Evolutionary conservation across 164 flowering plant species (phyloP).

Genomic region (Platanus orientalis): DNA sequence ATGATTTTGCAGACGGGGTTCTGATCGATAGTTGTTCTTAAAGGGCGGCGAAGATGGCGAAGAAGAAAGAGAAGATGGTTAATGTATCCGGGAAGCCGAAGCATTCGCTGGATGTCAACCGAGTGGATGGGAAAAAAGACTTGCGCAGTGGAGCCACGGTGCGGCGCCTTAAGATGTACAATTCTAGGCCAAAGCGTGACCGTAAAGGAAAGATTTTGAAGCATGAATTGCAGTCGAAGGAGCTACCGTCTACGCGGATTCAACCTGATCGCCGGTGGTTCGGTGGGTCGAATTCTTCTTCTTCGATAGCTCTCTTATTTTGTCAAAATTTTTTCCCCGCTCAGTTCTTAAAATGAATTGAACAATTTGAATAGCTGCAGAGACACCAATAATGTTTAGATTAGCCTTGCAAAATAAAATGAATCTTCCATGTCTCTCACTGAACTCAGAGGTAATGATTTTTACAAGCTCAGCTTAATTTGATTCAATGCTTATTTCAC

Average conservation of each 20-base stretch:
- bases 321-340: too few species aligned
- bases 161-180: conserved; percentile 93
- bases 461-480: too few species aligned
- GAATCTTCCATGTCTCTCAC: too few species aligned
- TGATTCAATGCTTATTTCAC: too few species aligned
- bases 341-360: too few species aligned
- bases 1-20: neutral
- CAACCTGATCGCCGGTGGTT: conserved; percentile 96
- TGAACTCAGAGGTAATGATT: too few species aligned
- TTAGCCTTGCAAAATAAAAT: too few species aligned
- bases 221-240: conserved; percentile 73
- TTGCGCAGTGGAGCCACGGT: conserved; percentile 80
- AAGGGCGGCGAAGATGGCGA: conserved; percentile 40
- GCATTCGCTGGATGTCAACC: conserved; percentile 84
- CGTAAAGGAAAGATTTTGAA: conserved; percentile 54
- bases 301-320: too few species aligned
- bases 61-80: conserved; percentile 61
- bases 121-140: conserved; percentile 27
- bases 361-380: too few species aligned
- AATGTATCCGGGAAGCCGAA: conserved; percentile 84
- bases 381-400: too few species aligned
- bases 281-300: conserved; percentile 37
- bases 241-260: conserved; percentile 74
- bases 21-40: neutral
- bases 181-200: conserved; percentile 65